These are phyloP conservation scores for Bidens hawaiensis DNA, from an alignment of 140 eudicot genomes.

Conservation along the genomic window DNA sequence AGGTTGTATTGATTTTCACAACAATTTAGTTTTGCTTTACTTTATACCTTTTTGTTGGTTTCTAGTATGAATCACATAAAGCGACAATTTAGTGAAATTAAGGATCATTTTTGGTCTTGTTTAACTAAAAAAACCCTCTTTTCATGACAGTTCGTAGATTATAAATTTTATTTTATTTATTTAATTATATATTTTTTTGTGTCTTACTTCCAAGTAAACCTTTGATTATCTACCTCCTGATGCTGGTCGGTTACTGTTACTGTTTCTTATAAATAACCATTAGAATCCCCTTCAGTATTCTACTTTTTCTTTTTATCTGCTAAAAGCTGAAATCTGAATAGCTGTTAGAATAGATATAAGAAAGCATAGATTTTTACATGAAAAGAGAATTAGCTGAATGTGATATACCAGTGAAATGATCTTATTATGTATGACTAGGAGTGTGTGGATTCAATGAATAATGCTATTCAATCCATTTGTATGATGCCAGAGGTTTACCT, in stretches of 20 bases:
- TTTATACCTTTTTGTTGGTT: conserved; percentile 9
- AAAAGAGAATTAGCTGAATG: not conserved
- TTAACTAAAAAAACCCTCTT: not conserved
- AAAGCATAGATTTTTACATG: not conserved
- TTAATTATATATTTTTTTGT: no score
- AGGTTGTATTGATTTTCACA: conserved; percentile 43
- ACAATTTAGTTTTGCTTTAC: not conserved
- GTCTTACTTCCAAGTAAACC: not conserved
- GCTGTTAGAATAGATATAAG: not conserved
- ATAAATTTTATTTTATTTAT: no score
- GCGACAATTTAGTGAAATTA: not conserved
- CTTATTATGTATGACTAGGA: not conserved
- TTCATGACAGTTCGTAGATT: not conserved
- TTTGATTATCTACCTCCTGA: not conserved
- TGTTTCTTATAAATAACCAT: no score
- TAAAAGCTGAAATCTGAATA: not conserved
- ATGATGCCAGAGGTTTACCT: not conserved
- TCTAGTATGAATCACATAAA: conserved; percentile 5
- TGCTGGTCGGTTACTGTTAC: no score
- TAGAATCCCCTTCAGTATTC: not conserved
- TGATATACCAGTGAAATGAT: not conserved
- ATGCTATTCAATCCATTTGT: not conserved
- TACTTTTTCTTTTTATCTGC: not conserved
- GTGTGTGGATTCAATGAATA: not conserved
- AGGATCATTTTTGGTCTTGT: not conserved